A percentile compares a stretch with the other conserved stretches of the same genome.
Conservation (phyloP, 352 stramenopile species). For the Pythium aquatile region DNA sequence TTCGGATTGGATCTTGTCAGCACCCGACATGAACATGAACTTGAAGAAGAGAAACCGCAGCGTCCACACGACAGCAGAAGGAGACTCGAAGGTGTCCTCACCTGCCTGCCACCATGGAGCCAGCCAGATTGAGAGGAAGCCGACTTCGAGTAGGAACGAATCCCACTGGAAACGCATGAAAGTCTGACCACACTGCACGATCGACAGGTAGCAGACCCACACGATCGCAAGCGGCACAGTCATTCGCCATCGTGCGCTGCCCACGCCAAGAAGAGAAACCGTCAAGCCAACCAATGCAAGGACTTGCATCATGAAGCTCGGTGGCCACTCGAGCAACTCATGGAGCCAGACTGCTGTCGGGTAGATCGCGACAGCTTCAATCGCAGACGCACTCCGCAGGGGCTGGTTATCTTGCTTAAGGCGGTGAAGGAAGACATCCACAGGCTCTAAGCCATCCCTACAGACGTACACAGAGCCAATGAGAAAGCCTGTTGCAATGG, state of each 20-base stretch:
- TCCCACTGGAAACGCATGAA: constrained; percentile 95
- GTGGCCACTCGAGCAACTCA: constrained; percentile 39
- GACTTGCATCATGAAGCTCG: constrained; percentile 51
- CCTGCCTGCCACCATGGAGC: constrained; percentile 37
- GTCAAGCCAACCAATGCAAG: constrained; percentile 40
- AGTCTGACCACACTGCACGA: constrained; percentile 71
- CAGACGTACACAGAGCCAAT: background rate
- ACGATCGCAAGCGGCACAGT: constrained; percentile 34
- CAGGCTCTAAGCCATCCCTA: constrained; percentile 55
- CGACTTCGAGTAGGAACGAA: constrained; percentile 86
- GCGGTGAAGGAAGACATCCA: constrained; percentile 48
- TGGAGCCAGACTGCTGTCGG: constrained; percentile 63
- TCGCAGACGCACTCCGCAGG: constrained; percentile 14
- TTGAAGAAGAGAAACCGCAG: constrained; percentile 92
- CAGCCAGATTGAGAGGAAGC: constrained; percentile 60
- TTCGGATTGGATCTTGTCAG: constrained; percentile 89
- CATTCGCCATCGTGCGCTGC: constrained; percentile 32
- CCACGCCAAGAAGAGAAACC: constrained; percentile 30
- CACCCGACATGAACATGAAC: constrained; percentile 92
- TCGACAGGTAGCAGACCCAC: constrained; percentile 76
- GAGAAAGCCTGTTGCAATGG: constrained; percentile 9
- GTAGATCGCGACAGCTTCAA: constrained; percentile 30
- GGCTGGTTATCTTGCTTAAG: constrained; percentile 29
- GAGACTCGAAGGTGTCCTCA: constrained; percentile 31
- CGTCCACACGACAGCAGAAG: constrained; percentile 43